A percentile compares a stretch with the other conserved stretches of the same genome.
These are phyloP conservation scores for thale cress (Arabidopsis thaliana) DNA, from an alignment of 345 rosid species.

Conservation along the genomic window DNA sequence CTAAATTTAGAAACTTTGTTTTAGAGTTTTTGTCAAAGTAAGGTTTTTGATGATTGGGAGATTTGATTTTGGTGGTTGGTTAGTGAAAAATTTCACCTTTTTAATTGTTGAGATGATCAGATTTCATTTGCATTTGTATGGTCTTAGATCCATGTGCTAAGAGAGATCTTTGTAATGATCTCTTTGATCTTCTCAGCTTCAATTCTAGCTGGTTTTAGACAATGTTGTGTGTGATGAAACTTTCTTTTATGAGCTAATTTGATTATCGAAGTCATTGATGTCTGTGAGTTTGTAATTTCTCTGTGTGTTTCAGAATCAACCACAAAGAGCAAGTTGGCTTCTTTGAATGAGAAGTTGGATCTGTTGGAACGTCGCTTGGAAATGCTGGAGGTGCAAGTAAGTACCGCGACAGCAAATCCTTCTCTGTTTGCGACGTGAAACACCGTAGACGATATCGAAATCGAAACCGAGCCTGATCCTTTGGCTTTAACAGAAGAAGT, in stretches of 20 bases:
- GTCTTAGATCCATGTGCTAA: slow-evolving; percentile 19
- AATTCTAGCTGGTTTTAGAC: neutral
- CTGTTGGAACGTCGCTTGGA: slow-evolving; percentile 87
- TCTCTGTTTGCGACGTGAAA: slow-evolving; percentile 73
- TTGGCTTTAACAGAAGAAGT: slow-evolving; percentile 20
- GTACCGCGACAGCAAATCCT: slow-evolving; percentile 84
- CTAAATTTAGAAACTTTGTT: slow-evolving; percentile 37
- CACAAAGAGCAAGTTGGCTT: slow-evolving; percentile 83
- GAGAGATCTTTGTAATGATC: slow-evolving; percentile 10
- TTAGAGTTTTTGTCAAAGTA: slow-evolving; percentile 4
- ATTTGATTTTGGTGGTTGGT: slow-evolving; percentile 20
- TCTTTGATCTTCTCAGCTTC: neutral
- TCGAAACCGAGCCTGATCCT: neutral
- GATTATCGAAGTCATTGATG: slow-evolving; percentile 3
- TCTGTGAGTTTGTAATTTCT: neutral
- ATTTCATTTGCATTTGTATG: slow-evolving; percentile 21
- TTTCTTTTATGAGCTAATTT: neutral
- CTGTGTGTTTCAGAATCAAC: slow-evolving; percentile 66
- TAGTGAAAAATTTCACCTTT: slow-evolving; percentile 9
- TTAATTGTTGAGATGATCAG: neutral
- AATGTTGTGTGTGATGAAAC: slow-evolving; percentile 19
- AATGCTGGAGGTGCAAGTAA: slow-evolving; percentile 89
- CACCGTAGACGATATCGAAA: neutral
- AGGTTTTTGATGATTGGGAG: slow-evolving; percentile 3
- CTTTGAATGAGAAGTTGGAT: slow-evolving; percentile 86